These are phyloP conservation scores for Fusarium dimerum DNA, from an alignment of 2,329 filamentous ascomycete genomes.

Conservation along the genomic window DNA sequence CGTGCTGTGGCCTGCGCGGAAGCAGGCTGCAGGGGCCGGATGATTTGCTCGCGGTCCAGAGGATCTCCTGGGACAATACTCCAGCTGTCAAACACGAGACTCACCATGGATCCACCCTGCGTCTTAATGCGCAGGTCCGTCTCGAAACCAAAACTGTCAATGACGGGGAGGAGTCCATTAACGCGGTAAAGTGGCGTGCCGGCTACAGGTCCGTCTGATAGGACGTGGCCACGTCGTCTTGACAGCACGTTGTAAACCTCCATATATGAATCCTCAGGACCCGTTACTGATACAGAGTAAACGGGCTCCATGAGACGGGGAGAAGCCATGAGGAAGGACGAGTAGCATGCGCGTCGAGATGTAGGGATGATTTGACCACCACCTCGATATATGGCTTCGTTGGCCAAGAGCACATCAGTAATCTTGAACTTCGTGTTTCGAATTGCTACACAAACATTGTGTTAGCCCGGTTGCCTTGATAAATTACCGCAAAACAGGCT, in stretches of 20 bases:
- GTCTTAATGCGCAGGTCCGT: constrained; percentile 96
- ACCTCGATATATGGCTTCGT: constrained; percentile 90
- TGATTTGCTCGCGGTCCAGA: constrained; percentile 80
- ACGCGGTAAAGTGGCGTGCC: constrained; percentile 94
- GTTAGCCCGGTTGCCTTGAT: constrained; percentile 22
- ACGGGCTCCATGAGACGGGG: constrained; percentile 96
- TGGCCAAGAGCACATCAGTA: constrained; percentile 83
- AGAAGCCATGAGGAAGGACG: constrained; percentile 94
- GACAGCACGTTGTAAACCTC: constrained; percentile 91
- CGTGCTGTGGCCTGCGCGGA: constrained; percentile 84
- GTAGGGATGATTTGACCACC: constrained; percentile 98
- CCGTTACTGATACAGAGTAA: constrained; percentile 90
- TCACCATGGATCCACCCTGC: constrained; percentile 87
- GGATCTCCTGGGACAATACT: constrained; percentile 94
- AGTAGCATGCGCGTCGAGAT: constrained; percentile 88
- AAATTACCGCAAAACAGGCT: constrained; percentile 4
- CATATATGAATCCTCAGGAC: constrained; percentile 84
- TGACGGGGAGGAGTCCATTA: constrained; percentile 87
- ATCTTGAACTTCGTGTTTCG: constrained; percentile 98
- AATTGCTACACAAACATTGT: constrained; percentile 62
- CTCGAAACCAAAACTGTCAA: constrained; percentile 97
- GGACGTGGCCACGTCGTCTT: constrained; percentile 84
- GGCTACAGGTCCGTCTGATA: constrained; percentile 91
- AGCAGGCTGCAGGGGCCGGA: constrained; percentile 84
- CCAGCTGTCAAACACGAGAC: constrained; percentile 94